Conservation (phyloP, 1,284 basidiomycete species). For the Apiotrichum siamense region DNA sequence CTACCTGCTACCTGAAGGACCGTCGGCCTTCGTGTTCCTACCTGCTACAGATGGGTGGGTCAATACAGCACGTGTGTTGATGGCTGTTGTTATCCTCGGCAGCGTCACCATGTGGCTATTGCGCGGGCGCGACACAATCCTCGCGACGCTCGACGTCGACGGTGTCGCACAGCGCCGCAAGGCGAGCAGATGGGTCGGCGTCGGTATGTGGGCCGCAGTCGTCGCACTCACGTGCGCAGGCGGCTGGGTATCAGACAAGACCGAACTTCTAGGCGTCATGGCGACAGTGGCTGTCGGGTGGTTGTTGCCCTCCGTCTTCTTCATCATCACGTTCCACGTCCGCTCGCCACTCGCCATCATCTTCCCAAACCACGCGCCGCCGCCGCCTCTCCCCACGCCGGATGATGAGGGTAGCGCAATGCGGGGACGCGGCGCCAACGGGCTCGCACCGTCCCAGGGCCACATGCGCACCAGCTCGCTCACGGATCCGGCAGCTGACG, state of each 20-base stretch:
- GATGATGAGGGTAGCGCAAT: not conserved
- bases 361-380: conserved; percentile 26
- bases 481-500: conserved; percentile 38
- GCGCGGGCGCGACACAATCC: conserved; percentile 41
- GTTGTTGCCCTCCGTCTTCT: conserved; percentile 48
- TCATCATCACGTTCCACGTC: conserved; percentile 49
- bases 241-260: conserved; percentile 38
- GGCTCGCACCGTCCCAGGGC: no score
- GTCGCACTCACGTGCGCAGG: conserved; percentile 35
- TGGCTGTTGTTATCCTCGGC: conserved; percentile 33
- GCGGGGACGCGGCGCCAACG: not conserved
- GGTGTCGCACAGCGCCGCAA: conserved; percentile 32
- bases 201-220: conserved; percentile 38
- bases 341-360: conserved; percentile 48
- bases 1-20: conserved; percentile 36
- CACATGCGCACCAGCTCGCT: conserved; percentile 30
- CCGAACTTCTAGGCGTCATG: conserved; percentile 42
- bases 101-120: conserved; percentile 39
- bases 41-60: conserved; percentile 42
- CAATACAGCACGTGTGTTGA: conserved; percentile 43
- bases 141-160: conserved; percentile 36
- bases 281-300: conserved; percentile 42
- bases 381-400: conserved; percentile 3
- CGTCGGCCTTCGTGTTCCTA: conserved; percentile 32
- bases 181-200: conserved; percentile 40